Base-by-base conservation (phyloP, 805 yeast species). In the Teunomyces kruisii region DNA sequence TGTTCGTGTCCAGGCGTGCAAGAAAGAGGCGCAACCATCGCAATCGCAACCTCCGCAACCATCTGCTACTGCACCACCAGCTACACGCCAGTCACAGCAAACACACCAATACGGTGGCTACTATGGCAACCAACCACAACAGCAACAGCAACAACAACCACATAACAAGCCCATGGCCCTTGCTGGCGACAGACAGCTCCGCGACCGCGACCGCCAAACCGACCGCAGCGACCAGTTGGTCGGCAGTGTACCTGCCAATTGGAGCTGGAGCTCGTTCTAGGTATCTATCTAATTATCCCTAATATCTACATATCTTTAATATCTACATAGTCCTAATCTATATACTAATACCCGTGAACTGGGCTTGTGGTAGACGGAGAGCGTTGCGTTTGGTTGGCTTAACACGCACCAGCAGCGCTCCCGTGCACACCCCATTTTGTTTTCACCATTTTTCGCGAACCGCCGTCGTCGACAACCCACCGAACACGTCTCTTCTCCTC, bases 221-320 rank as follows among this genome's bases (percentile, higher is more conserved):
- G 51, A 49, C 13, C 79, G 78, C 2, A 68, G 69, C 33, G 81
- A 67, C 14, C 71, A 62, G 43, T 40, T 62, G 35, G 75, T 62
- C 16, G 76, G 76, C n/a, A 65, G 72, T 32, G 75, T 84, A 8
- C 89, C 89, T 10, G 88, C 84, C 13, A 86, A 84, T 59, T 84
- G 90, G 90, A 81, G 80, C 55, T 84, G 91, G 91, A 80, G 86
- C 49, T 83, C 88, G 14, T 84, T 84, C 54, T 84, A 67, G 43
- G n/a, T n/a, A n/a, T n/a, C n/a, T n/a, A n/a, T n/a, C n/a, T n/a
- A n/a, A n/a, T n/a, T n/a, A n/a, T n/a, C n/a, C n/a, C n/a, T n/a
- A n/a, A n/a, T 10, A 19, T 4, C 12, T 35, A 35, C 38, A 35
- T 35, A 35, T 9, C 9, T 6, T 6, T 19, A 19, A 19, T 19